A percentile compares a stretch with the other conserved stretches of the same genome.
Conservation (phyloP, 805 yeast genomes). For the Candida xiaguanensis region DNA sequence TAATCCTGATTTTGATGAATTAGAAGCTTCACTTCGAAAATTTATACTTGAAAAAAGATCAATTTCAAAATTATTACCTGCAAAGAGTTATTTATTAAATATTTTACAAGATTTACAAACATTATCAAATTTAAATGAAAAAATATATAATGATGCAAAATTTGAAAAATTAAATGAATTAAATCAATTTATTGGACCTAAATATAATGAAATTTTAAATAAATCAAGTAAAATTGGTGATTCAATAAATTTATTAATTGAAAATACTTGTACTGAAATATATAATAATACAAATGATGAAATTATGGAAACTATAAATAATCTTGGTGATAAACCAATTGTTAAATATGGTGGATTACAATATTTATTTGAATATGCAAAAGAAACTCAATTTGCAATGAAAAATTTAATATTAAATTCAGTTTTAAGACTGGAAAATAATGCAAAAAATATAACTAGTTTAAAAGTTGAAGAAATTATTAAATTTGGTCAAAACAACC, state of each 20-base stretch:
- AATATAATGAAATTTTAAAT: constrained; percentile 50
- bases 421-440: constrained; percentile 62
- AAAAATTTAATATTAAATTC: constrained; percentile 60
- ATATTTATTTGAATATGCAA: constrained; percentile 66
- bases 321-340: constrained; percentile 49
- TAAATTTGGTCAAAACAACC: constrained; percentile 54
- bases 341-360: constrained; percentile 60
- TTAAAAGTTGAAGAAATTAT: constrained; percentile 61
- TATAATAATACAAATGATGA: constrained; percentile 58
- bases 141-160: constrained; percentile 49
- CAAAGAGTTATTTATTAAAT: constrained; percentile 78
- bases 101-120: constrained; percentile 60
- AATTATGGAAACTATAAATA: constrained; percentile 49
- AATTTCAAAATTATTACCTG: constrained; percentile 85
- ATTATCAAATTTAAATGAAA: constrained; percentile 61
- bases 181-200: constrained; percentile 53
- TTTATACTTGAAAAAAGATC: constrained; percentile 89
- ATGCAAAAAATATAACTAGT: constrained; percentile 61
- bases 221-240: constrained; percentile 56
- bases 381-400: constrained; percentile 63
- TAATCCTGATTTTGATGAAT: constrained; percentile 70
- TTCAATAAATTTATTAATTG: constrained; percentile 59
- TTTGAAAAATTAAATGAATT: constrained; percentile 47
- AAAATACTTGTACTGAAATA: constrained; percentile 50
- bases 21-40: constrained; percentile 80